Base-by-base conservation (phyloP, 2,329 filamentous ascomycete genomes). In the Xylariaceae sp. region DNA sequence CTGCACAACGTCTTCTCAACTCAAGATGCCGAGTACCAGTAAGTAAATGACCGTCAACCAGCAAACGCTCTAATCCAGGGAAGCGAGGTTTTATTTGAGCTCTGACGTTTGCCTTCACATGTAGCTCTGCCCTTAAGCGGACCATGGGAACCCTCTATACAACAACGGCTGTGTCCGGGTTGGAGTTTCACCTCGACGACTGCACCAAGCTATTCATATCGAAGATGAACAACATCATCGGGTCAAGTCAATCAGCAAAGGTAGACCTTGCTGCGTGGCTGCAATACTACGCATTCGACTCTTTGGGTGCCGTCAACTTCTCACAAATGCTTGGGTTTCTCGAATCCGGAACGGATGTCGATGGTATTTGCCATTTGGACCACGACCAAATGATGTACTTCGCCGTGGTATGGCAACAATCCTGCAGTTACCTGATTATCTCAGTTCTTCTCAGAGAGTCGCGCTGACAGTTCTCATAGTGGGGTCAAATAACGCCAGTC, bases 311-410 rank as follows among this genome's bases (percentile, higher is more conserved):
- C 1, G 39, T 57, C 44, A 59, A 59, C 26, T 57, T 59, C 41
- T 57, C 51, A 1, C 48, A 59, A 29, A 57, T 27, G 34, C 8
- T 59, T 19, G 57, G 57, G 1, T 55, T 59, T n/a, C 48, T 59
- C 12, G 57, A 59, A 30, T 26, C 54, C 7, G 57, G 57, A 1
- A 29, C 49, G 2, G 57, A 56, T 27, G 47, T 58, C 9, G 56
- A 58, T 19, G 53, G 53, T 1, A 59, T 59, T 2, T 56, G 54
- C 29, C 50, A 59, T 19, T 26, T 55, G 6, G 56, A 58, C 39
- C 56, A 58, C 19, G 56, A 58, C 8, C 53, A 58, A 39, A 58
- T 58, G 56, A 51, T 58, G 50, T 55, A 58, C 19, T 58, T 58
- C 43, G 52, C 53, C 3, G 44, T 53, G 42, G 56, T 58, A 55